Evolutionary conservation across 192 early-diverging fungal species (phyloP), one percentile per base, ranked within the genome.

Genomic region (Dispira simplex): DNA sequence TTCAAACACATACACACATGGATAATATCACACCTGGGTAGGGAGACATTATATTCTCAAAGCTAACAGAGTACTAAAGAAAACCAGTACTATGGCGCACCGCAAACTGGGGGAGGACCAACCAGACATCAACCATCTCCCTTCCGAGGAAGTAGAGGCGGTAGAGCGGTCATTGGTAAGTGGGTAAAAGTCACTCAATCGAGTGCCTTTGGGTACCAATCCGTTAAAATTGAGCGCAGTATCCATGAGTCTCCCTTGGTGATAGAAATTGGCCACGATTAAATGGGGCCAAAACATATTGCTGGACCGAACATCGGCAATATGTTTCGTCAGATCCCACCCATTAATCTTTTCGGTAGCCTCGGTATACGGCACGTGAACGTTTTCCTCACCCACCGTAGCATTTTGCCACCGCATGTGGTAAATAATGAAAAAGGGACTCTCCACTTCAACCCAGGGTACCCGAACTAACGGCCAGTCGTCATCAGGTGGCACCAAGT

Each of bases 351-450:
- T 27, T 16, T 11, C 58, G 14, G 28, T 8, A 16, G 18, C 39
- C 6, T 14, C 58, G 58, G 28, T 32, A 27, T 60, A 60, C 14
- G 58, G 58, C 26, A 60, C 58, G 58, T 28, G 28, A 14, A 2
- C 12, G 14, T n/a, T 27, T 1, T 14, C 13, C 12, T 32, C 58
- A 18, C 43, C 58, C 26, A 60, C 58, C 27, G 58, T 60, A 14
- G 58, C 58, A 44, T 60, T 60, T 2, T 11, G 14, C 58, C 58
- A 60, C 27, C 58, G 58, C 25, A 60, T 12, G 58, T 60, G 58
- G 58, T 60, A 60, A 44, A 16, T 60, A 21, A 60, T 60, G 58
- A 60, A 60, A 27, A 60, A 60, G 12, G 58, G 58, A 44, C 10
- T 43, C 21, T 60, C 44, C 4, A 16, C 58, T 1, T 60, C 58